Base-by-base conservation (phyloP, 2,329 filamentous ascomycete species). In the Aureobasidium sp. region DNA sequence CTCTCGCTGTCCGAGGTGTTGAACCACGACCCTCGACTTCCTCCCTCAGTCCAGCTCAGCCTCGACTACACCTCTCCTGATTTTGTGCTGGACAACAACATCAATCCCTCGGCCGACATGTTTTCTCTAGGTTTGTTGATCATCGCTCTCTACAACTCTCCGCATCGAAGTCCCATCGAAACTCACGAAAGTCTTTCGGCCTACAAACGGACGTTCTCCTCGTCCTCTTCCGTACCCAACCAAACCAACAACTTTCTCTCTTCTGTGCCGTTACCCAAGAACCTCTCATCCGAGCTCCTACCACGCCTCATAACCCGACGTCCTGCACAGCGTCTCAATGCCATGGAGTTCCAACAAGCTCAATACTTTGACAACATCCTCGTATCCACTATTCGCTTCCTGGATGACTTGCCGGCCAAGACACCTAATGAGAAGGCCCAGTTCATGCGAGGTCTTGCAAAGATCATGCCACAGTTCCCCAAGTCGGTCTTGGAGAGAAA, bases 311-410 rank as follows among this genome's bases (percentile, higher is more conserved):
- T 99, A 61, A 94, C 93, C 0, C 82, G 94, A 64, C 81, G 91
- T 60, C 90, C 94, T 2, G 90, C 91, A 3, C 89, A 95, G 70
- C 84, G 94, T 46, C 83, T 97, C 77, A 91, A 86, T 27, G 91
- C 93, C 4, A 85, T 84, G 58, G 93, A 96, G 67, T 97, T 99
- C 67, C 94, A 99, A 70, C 85, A 96, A 72, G 95, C 91, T 69
- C 86, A 90, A 65, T 99, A 95, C 71, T 99, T 99, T 71, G 91
- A 99, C 74, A 99, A 97, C 69, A 89, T 97, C 47, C 79, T 99
- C 4, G 90, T 99, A 23, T 96, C 92, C 0, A 96, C 94, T 0
- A 96, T 99, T 64, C 89, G 94, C 13, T 99, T 99, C 69, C 78
- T 99, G 27, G 94, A 99, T 67, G 83, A 86, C 0, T 84, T 99